These are phyloP conservation scores for Fusarium torreyae DNA, from an alignment of 2,329 filamentous ascomycete species.

Conservation along the genomic window DNA sequence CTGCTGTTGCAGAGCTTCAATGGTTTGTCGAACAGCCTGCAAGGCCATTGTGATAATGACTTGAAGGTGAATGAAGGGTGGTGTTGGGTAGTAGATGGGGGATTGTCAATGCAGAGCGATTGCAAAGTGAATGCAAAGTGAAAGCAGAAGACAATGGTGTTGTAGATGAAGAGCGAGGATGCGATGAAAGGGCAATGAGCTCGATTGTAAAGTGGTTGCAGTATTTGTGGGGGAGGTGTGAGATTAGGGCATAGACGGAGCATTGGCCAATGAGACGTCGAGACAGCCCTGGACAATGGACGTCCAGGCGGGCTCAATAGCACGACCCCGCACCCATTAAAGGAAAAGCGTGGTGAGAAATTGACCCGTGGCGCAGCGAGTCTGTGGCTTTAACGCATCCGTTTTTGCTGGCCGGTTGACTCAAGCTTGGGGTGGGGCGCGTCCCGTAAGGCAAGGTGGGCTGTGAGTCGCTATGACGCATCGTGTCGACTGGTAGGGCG, in stretches of 20 bases:
- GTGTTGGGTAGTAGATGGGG: too few species aligned
- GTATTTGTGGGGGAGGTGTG: constrained; percentile 9
- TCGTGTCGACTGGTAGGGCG: constrained; percentile 8
- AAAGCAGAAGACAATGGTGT: neutral
- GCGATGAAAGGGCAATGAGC: neutral
- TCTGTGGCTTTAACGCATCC: constrained; percentile 15
- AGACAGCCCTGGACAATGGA: too few species aligned
- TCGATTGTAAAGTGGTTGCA: neutral
- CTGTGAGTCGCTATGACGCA: constrained; percentile 33
- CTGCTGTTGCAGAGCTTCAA: neutral
- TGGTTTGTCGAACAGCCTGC: neutral
- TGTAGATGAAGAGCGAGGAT: constrained; percentile 1
- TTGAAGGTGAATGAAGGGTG: neutral
- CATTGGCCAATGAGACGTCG: constrained; percentile 1
- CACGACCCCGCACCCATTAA: neutral
- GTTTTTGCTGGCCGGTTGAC: constrained; percentile 39
- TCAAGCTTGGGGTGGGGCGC: constrained; percentile 33
- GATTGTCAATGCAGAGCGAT: neutral
- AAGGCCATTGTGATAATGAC: neutral
- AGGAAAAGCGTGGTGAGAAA: neutral
- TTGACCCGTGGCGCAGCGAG: constrained; percentile 1
- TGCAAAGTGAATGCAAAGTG: neutral
- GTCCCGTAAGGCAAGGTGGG: neutral
- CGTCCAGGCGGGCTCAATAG: neutral
- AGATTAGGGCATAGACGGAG: neutral